Base-by-base conservation (phyloP, 805 yeast species). In the Saccharomycopsis olivae region DNA sequence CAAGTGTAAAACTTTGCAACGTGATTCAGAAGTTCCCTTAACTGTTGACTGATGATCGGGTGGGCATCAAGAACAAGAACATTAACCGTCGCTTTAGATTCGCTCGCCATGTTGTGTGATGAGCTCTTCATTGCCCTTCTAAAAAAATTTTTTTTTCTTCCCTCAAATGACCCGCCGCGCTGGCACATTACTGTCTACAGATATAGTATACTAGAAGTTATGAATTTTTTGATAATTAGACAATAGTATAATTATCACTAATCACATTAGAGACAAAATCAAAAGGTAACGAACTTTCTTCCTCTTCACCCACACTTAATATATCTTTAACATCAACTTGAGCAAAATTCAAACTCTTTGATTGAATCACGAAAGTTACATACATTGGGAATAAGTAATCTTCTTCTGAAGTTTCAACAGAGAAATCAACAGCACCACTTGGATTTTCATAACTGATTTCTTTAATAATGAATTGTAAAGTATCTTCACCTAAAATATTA, bases 51-150 rank as follows among this genome's bases (percentile, higher is more conserved):
- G 50, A 92, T 82, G 49, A 92, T 64, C 4, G 98, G 98, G 37
- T 95, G 92, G 3, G 98, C 97, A 69, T 92, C 98, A 49, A 92
- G 68, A 25, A 85, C 83, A n/a, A n/a, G n/a, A n/a, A n/a, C n/a
- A n/a, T n/a, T n/a, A n/a, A n/a, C n/a, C n/a, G n/a, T n/a, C n/a
- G n/a, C n/a, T n/a, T n/a, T n/a, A n/a, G n/a, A n/a, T n/a, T n/a
- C n/a, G n/a, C n/a, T n/a, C n/a, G n/a, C n/a, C n/a, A n/a, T n/a
- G n/a, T n/a, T n/a, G n/a, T n/a, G n/a, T n/a, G n/a, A n/a, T n/a
- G n/a, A n/a, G n/a, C n/a, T n/a, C n/a, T n/a, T n/a, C n/a, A n/a
- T n/a, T n/a, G n/a, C n/a, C n/a, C n/a, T n/a, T n/a, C n/a, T n/a
- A n/a, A n/a, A n/a, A n/a, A n/a, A n/a, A n/a, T n/a, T n/a, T n/a